Evolutionary conservation across 2,329 filamentous ascomycete genomes (phyloP).

Genomic region (Pestalotiopsis sp.): DNA sequence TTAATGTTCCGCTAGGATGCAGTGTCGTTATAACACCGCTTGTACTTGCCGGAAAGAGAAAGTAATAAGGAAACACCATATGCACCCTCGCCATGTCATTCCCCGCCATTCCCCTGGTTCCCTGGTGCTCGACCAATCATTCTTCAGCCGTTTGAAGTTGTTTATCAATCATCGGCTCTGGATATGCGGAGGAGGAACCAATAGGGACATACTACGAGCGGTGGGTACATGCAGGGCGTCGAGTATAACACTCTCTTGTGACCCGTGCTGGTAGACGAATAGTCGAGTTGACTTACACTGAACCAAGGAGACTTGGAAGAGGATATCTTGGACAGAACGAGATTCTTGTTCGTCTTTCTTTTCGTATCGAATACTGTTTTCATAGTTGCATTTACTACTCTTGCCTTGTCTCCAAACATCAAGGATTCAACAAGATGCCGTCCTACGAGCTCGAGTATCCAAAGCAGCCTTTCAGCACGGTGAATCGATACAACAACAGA

Average conservation of each 20-base stretch:
- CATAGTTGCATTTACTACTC: not conserved
- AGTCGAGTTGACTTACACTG: not conserved
- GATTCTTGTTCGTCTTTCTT: not conserved
- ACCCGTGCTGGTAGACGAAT: not conserved
- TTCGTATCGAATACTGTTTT: not conserved
- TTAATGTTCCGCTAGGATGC: constrained; percentile 6
- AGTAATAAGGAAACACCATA: not conserved
- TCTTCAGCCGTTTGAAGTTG: not conserved
- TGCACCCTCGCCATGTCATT: not conserved
- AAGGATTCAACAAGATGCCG: constrained; percentile 38
- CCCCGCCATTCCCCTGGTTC: not conserved
- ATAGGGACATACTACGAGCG: not conserved
- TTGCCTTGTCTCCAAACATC: not conserved
- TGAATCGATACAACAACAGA: constrained; percentile 67
- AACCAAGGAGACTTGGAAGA: not conserved
- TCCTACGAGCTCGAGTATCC: constrained; percentile 59
- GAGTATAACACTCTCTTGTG: constrained; percentile 2
- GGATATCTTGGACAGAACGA: not conserved
- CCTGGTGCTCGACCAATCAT: not conserved
- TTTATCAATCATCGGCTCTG: constrained; percentile 3
- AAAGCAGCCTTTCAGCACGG: constrained; percentile 63
- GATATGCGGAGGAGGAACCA: not conserved
- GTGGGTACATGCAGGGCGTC: not conserved
- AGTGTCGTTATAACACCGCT: not conserved
- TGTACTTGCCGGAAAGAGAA: constrained; percentile 8